Evolutionary conservation across 73 alveolate genomes (phyloP).

Genomic region (Loxodes magnus): DNA sequence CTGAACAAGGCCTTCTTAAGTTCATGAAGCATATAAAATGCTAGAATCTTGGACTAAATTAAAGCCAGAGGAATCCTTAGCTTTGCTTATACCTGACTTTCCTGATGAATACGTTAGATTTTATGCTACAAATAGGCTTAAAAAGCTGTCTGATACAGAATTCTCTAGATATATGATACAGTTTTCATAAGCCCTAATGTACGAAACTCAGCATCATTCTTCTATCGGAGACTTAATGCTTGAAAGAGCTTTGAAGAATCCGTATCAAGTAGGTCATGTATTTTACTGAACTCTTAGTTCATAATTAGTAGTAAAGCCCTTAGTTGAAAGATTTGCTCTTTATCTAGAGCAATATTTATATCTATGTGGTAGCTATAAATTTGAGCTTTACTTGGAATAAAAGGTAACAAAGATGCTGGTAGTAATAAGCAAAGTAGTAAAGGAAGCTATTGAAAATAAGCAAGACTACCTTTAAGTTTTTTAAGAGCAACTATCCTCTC

Average conservation of each 20-base stretch:
- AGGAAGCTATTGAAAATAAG: background rate
- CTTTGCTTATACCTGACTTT: conserved; percentile 59
- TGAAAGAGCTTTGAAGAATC: conserved; percentile 66
- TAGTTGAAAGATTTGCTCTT: conserved; percentile 63
- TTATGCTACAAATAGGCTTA: conserved; percentile 36
- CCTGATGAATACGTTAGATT: conserved; percentile 68
- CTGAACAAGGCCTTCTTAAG: conserved; percentile 37
- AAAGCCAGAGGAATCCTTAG: conserved; percentile 74
- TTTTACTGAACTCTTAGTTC: conserved; percentile 77
- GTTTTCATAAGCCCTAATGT: conserved; percentile 72
- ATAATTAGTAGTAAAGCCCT: conserved; percentile 42
- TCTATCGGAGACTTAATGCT: conserved; percentile 50
- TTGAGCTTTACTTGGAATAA: conserved; percentile 1
- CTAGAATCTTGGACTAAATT: conserved; percentile 60
- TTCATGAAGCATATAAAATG: conserved; percentile 28
- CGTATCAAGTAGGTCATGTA: conserved; percentile 82
- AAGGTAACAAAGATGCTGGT: background rate
- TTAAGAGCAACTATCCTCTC: background rate
- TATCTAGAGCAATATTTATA: conserved; percentile 63
- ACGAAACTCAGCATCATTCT: conserved; percentile 43
- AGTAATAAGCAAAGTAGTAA: background rate
- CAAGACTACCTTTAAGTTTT: conserved; percentile 15
- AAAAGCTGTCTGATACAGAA: conserved; percentile 7
- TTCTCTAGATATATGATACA: conserved; percentile 25
- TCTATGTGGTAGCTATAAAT: conserved; percentile 42